phyloP scores from a whole-genome alignment of 768 basidiomycete genomes.

The Coprinopsis marcescibilis region DNA sequence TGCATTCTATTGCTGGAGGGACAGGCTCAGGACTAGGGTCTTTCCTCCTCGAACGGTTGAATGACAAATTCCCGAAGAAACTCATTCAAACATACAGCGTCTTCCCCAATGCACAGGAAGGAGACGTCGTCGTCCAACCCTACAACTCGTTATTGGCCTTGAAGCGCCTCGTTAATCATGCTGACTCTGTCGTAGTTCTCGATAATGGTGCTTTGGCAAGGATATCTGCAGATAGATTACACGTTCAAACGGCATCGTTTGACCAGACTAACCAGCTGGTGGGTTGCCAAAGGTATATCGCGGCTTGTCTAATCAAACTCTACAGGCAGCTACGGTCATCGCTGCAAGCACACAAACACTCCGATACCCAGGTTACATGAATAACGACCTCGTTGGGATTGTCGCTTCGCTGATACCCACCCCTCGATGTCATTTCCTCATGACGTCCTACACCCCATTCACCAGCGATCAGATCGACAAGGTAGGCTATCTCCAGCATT shows the following conservation, averaged over 20 bases:
- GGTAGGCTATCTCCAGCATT: conserved; percentile 37
- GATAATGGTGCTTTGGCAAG: conserved; percentile 93
- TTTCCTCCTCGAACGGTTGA: conserved; percentile 92
- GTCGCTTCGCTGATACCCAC: conserved; percentile 96
- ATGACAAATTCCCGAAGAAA: conserved; percentile 98
- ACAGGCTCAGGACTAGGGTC: conserved; percentile 98
- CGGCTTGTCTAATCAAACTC: neutral
- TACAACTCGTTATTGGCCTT: conserved; percentile 94
- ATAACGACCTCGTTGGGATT: conserved; percentile 97
- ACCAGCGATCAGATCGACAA: conserved; percentile 96
- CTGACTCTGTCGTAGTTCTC: conserved; percentile 94
- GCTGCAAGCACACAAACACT: conserved; percentile 96
- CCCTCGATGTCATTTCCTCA: conserved; percentile 95
- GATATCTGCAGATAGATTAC: conserved; percentile 89
- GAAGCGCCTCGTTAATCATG: conserved; percentile 91
- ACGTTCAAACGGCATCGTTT: conserved; percentile 81
- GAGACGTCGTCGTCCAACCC: conserved; percentile 97
- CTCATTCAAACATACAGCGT: conserved; percentile 99
- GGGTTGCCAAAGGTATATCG: conserved; percentile 17
- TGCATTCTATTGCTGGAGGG: conserved; percentile 98
- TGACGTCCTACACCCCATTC: conserved; percentile 99
- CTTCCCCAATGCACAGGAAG: conserved; percentile 89
- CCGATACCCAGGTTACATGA: conserved; percentile 98
- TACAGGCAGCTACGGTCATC: conserved; percentile 93
- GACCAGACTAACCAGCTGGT: conserved; percentile 92